A percentile compares a stretch with the other conserved stretches of the same genome.
Evolutionary conservation across 768 basidiomycete species (phyloP).

Genomic region (Hemileccinum impolitum): DNA sequence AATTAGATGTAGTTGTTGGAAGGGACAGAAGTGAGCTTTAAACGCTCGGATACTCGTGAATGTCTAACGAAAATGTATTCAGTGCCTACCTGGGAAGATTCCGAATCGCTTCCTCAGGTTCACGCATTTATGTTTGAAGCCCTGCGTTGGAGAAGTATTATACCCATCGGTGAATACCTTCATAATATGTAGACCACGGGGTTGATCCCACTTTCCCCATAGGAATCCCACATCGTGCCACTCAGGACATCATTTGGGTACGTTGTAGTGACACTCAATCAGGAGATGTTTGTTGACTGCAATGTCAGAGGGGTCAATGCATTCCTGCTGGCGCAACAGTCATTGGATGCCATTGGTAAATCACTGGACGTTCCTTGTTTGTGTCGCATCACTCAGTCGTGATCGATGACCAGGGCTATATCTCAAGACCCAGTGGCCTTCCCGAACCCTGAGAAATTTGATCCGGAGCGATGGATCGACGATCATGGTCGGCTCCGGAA

Average conservation of each 20-base stretch:
- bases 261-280: not conserved
- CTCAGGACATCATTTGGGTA: conserved; percentile 61
- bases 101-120: conserved; percentile 31
- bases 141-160: conserved; percentile 35
- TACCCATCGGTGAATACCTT: conserved; percentile 18
- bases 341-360: conserved; percentile 18
- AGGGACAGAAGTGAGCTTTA: conserved; percentile 22
- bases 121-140: conserved; percentile 36
- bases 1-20: conserved; percentile 52
- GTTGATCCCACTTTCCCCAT: not conserved
- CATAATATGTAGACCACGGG: too few relatives aligned
- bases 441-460: conserved; percentile 43
- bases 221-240: conserved; percentile 59
- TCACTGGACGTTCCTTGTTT: not conserved
- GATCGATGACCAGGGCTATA: conserved; percentile 15
- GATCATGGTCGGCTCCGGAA: conserved; percentile 39
- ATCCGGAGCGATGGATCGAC: conserved; percentile 53
- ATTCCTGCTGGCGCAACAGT: conserved; percentile 24
- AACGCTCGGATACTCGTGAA: not conserved
- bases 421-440: conserved; percentile 22
- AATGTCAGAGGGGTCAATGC: conserved; percentile 16
- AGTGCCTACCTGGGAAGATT: conserved; percentile 38
- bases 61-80: not conserved
- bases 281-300: conserved; percentile 35
- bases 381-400: not conserved